These are phyloP conservation scores for Microbotryum silenes-acaulis DNA, from an alignment of 1,284 basidiomycete genomes.

Conservation along the genomic window DNA sequence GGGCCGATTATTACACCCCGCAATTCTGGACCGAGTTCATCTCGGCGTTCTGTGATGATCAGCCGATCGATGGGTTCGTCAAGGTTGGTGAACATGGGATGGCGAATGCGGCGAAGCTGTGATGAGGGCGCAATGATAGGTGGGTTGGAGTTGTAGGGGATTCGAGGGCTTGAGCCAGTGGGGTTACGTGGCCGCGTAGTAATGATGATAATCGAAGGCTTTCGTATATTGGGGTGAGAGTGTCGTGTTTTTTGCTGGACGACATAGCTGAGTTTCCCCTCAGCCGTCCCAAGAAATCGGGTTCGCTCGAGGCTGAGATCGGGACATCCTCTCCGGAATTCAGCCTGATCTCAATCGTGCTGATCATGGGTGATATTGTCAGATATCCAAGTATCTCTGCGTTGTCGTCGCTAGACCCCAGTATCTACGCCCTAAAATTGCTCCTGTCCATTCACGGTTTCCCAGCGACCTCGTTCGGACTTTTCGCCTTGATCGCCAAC, in stretches of 20 bases:
- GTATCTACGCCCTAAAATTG: too few relatives aligned
- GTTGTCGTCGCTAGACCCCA: too few relatives aligned
- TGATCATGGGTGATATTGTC: not conserved
- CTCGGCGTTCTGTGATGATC: conserved; percentile 16
- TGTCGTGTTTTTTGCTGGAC: too few relatives aligned
- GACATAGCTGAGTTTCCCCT: too few relatives aligned
- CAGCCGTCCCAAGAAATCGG: too few relatives aligned
- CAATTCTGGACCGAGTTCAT: conserved; percentile 21
- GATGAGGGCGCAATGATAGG: not conserved
- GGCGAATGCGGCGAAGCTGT: not conserved
- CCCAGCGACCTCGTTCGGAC: conserved; percentile 25
- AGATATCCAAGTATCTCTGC: not conserved
- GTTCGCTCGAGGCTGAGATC: too few relatives aligned
- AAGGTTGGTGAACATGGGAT: not conserved
- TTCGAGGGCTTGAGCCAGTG: too few relatives aligned
- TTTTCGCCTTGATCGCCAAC: conserved; percentile 33
- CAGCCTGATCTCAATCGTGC: not conserved
- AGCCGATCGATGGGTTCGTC: not conserved
- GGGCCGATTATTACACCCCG: conserved; percentile 28
- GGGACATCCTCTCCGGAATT: not conserved
- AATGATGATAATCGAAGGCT: too few relatives aligned
- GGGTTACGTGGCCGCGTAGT: too few relatives aligned
- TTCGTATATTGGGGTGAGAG: too few relatives aligned
- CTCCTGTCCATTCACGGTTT: not conserved
- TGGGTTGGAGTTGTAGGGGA: not conserved